These are phyloP conservation scores for Syncephalastrum sp. DNA, from an alignment of 371 early-diverging fungal species.

Conservation along the genomic window DNA sequence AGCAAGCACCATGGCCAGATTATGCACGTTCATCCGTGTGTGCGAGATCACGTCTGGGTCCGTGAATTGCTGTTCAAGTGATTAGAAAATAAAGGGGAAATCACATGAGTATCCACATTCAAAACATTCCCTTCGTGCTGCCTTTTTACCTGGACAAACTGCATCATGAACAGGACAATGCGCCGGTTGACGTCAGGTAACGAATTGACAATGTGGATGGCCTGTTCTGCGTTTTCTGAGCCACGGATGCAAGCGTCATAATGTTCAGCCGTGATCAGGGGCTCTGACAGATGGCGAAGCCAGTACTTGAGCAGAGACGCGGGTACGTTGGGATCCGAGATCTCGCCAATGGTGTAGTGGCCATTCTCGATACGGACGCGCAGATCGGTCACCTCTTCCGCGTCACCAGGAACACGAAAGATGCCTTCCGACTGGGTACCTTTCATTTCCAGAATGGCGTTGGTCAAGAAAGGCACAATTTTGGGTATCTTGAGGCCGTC, in stretches of 20 bases:
- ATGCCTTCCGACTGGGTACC: slow-evolving; percentile 92
- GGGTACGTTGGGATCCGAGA: slow-evolving; percentile 89
- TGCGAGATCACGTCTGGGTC: slow-evolving; percentile 61
- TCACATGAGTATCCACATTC: no score
- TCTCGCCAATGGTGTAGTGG: slow-evolving; percentile 63
- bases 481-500: slow-evolving; percentile 64
- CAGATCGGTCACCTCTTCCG: slow-evolving; percentile 80
- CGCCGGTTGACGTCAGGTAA: slow-evolving; percentile 76
- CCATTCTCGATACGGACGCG: slow-evolving; percentile 85
- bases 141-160: slow-evolving; percentile 70
- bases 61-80: slow-evolving; percentile 46
- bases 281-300: slow-evolving; percentile 91
- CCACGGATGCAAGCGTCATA: slow-evolving; percentile 71
- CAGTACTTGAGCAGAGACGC: slow-evolving; percentile 91
- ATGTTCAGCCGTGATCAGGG: slow-evolving; percentile 82
- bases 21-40: slow-evolving; percentile 88
- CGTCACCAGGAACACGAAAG: slow-evolving; percentile 95
- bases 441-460: slow-evolving; percentile 70
- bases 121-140: no score
- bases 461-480: slow-evolving; percentile 83
- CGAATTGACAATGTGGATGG: slow-evolving; percentile 59
- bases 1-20: slow-evolving; percentile 96
- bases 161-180: slow-evolving; percentile 77
- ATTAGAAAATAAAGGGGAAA: background rate
- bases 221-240: slow-evolving; percentile 55